Percentiles rank a stretch among this genome's conserved stretches.
Evolutionary conservation across 441 rosid genomes (phyloP).

Genomic region (Jatropha multifida): DNA sequence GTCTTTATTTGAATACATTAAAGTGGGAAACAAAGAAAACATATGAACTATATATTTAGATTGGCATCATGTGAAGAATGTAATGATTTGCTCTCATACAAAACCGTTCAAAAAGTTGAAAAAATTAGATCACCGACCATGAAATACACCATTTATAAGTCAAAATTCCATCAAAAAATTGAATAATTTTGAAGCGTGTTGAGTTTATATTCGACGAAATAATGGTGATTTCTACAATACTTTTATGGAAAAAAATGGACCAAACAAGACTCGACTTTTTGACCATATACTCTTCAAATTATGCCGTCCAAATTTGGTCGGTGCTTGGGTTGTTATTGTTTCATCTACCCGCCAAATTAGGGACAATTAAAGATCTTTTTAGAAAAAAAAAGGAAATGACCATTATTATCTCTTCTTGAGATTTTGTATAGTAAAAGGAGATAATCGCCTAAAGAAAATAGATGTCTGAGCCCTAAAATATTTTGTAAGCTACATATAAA

Average conservation of each 20-base stretch:
- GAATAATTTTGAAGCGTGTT: neutral
- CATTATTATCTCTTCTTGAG: too few relatives aligned
- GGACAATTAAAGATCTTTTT: neutral
- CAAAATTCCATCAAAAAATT: neutral
- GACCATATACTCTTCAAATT: neutral
- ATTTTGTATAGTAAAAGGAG: too few relatives aligned
- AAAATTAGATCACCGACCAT: conserved; percentile 7
- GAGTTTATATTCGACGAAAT: neutral
- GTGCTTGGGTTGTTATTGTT: neutral
- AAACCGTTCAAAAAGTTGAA: neutral
- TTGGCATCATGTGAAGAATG: too few relatives aligned
- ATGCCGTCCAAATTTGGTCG: conserved; percentile 2
- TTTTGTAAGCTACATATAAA: too few relatives aligned
- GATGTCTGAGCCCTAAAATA: too few relatives aligned
- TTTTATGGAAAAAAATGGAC: neutral
- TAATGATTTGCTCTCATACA: too few relatives aligned
- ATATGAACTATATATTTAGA: too few relatives aligned
- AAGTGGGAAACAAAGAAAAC: conserved; percentile 1
- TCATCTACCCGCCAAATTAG: neutral
- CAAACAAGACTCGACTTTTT: neutral
- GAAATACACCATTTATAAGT: neutral
- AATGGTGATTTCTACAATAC: neutral
- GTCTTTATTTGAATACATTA: too few relatives aligned
- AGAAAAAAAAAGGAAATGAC: too few relatives aligned
- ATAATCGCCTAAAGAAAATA: too few relatives aligned